Evolutionary conservation across 495 filamentous ascomycete genomes (phyloP).

Genomic region (Trichocladium uniseriatum): DNA sequence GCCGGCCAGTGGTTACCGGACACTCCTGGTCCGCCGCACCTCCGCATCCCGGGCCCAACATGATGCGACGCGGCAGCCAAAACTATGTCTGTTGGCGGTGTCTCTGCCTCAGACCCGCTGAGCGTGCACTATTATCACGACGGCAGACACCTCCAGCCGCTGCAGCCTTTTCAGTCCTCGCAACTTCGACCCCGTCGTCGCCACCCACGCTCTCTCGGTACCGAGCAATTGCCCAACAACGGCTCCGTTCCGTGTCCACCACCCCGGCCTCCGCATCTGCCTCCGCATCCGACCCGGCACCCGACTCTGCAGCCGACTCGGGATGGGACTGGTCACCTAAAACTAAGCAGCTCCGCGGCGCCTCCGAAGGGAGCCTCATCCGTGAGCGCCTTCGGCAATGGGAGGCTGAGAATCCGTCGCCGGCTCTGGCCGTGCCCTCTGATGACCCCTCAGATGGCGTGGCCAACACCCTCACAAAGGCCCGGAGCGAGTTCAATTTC

Average conservation of each 20-base stretch:
- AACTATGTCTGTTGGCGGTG: conserved; percentile 29
- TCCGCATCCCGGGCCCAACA: conserved; percentile 3
- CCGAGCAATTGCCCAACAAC: background rate
- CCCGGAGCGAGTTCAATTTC: background rate
- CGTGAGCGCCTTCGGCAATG: conserved; percentile 47
- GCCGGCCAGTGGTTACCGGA: background rate
- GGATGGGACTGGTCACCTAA: background rate
- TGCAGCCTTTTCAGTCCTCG: background rate
- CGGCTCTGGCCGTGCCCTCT: background rate
- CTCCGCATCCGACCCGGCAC: background rate
- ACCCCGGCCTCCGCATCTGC: background rate
- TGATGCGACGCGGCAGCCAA: conserved; percentile 20
- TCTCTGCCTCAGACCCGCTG: conserved; percentile 9
- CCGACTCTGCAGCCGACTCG: background rate
- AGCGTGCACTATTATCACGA: background rate
- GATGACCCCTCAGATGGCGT: background rate
- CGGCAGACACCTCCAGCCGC: background rate
- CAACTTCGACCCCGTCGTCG: background rate
- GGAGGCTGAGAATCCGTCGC: conserved; percentile 38
- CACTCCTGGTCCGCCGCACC: too few relatives aligned
- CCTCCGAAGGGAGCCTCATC: conserved; percentile 21
- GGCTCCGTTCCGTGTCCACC: background rate
- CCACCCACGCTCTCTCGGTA: background rate
- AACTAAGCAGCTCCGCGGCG: background rate
- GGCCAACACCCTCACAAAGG: background rate